These are phyloP conservation scores for Xylaria polymorpha DNA, from an alignment of 2,329 filamentous ascomycete species.

Conservation along the genomic window DNA sequence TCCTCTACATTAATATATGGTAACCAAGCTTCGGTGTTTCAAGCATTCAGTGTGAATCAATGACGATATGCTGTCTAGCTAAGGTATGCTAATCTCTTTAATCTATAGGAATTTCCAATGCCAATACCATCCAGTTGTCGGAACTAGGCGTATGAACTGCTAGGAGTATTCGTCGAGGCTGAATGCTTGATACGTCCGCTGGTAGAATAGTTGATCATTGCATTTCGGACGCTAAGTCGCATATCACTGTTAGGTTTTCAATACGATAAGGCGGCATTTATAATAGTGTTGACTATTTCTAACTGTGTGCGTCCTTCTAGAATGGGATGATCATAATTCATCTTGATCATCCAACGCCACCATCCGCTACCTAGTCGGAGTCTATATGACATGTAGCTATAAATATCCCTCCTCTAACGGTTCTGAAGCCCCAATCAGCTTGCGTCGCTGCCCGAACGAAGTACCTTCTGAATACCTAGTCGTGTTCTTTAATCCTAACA, in stretches of 20 bases:
- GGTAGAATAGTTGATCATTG: background rate
- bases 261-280: too few species aligned
- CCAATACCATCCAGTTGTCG: background rate
- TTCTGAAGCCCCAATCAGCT: background rate
- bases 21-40: background rate
- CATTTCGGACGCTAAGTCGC: background rate
- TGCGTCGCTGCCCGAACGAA: background rate
- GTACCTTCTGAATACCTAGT: background rate
- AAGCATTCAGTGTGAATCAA: background rate
- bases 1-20: conserved; percentile 10
- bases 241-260: background rate
- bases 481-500: background rate
- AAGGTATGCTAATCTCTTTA: background rate
- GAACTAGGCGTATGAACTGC: background rate
- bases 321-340: background rate
- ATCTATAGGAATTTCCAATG: background rate
- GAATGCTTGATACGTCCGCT: background rate
- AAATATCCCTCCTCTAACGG: background rate
- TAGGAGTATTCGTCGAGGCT: background rate
- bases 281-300: too few species aligned
- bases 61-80: background rate
- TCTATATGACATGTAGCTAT: background rate
- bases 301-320: background rate
- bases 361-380: background rate
- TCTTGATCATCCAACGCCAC: background rate